These are phyloP conservation scores for Thalassiosira allenii DNA, from an alignment of 352 stramenopile genomes.

Conservation along the genomic window DNA sequence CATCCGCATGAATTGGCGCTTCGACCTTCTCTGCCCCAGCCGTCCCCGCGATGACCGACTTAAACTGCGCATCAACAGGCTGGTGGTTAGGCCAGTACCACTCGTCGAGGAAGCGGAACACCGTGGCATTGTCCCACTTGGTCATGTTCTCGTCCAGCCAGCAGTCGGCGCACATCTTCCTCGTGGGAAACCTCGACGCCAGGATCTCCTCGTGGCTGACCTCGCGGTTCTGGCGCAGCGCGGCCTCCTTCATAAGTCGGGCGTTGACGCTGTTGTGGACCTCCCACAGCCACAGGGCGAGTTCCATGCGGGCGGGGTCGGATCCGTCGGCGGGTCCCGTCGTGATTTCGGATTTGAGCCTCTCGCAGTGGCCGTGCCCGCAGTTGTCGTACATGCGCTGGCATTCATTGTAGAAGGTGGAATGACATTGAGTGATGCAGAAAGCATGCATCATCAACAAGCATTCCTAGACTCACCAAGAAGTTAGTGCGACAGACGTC, in stretches of 20 bases:
- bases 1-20: too few relatives aligned
- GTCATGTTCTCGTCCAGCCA: slow-evolving; percentile 52
- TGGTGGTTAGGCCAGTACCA: slow-evolving; percentile 52
- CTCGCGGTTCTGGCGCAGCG: slow-evolving; percentile 44
- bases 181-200: slow-evolving; percentile 50
- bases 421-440: neutral
- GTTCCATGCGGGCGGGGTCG: slow-evolving; percentile 28
- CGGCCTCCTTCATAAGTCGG: slow-evolving; percentile 49
- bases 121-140: slow-evolving; percentile 37
- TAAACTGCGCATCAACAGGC: slow-evolving; percentile 29
- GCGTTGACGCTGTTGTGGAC: slow-evolving; percentile 50
- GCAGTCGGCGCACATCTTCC: slow-evolving; percentile 46
- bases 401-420: neutral
- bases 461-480: slow-evolving; percentile 32
- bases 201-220: slow-evolving; percentile 32
- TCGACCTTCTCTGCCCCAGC: slow-evolving; percentile 21
- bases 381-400: slow-evolving; percentile 55
- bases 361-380: slow-evolving; percentile 38
- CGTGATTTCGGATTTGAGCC: slow-evolving; percentile 39
- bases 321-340: slow-evolving; percentile 24
- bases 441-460: neutral
- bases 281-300: slow-evolving; percentile 45
- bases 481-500: slow-evolving; percentile 45
- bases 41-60: slow-evolving; percentile 28
- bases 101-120: slow-evolving; percentile 46